phyloP scores from a whole-genome alignment of 2,329 filamentous ascomycete species.

The Trichoderma atrobrunneum region DNA sequence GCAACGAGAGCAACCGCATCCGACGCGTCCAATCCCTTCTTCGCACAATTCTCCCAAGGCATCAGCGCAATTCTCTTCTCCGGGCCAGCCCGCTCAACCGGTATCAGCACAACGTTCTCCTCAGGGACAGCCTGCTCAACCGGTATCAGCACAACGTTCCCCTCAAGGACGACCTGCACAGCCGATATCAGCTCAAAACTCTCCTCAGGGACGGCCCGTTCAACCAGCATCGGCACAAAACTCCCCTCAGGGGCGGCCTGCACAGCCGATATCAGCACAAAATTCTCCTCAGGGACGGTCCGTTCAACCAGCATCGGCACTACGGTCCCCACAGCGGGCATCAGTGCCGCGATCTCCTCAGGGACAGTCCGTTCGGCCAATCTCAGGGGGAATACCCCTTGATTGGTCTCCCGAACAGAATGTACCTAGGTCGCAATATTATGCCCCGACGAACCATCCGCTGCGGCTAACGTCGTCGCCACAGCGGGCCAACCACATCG shows the following conservation, averaged over 20 bases:
- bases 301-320: background rate
- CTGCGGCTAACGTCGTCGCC: background rate
- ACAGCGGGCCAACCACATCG: background rate
- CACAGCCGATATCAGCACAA: background rate
- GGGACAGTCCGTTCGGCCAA: background rate
- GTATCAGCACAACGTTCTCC: background rate
- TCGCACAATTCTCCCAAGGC: background rate
- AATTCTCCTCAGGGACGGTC: background rate
- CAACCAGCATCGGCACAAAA: background rate
- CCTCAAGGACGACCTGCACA: background rate
- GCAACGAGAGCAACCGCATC: background rate
- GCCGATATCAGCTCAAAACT: background rate
- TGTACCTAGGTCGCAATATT: background rate
- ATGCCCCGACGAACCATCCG: background rate
- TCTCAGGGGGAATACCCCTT: background rate
- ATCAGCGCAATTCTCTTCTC: background rate
- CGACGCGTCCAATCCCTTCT: background rate
- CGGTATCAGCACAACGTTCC: background rate
- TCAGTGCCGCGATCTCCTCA: background rate
- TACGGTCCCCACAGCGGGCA: background rate
- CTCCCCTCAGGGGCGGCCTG: background rate
- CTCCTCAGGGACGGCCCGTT: background rate
- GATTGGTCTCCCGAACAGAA: background rate
- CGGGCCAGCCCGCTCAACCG: background rate
- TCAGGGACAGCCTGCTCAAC: background rate